Percentiles rank a stretch among this genome's conserved stretches.
Evolutionary conservation across 1,284 basidiomycete species (phyloP).

Genomic region (Irpex sp.): DNA sequence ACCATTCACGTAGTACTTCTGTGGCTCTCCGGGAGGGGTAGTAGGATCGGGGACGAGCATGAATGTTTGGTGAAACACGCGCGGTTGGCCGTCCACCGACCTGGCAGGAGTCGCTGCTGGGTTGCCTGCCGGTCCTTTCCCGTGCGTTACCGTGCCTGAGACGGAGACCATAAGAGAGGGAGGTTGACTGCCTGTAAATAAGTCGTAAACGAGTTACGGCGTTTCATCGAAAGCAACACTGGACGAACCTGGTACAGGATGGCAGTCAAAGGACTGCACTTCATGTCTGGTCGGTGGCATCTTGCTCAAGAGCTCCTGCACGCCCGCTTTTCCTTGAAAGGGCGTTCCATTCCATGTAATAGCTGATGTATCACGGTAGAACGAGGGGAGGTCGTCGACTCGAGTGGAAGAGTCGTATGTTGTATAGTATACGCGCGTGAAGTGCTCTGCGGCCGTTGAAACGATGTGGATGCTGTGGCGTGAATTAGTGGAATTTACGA

Average conservation of each 20-base stretch:
- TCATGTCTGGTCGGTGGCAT: constrained; percentile 80
- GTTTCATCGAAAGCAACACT: background rate
- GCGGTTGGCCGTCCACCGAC: constrained; percentile 69
- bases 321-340: constrained; percentile 63
- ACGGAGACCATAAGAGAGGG: constrained; percentile 77
- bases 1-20: constrained; percentile 75
- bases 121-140: constrained; percentile 53
- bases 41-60: constrained; percentile 75
- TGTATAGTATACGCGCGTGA: constrained; percentile 73
- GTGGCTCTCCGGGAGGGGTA: constrained; percentile 64
- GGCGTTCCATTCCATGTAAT: constrained; percentile 86
- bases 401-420: constrained; percentile 75
- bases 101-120: constrained; percentile 46
- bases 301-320: constrained; percentile 59
- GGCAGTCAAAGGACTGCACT: constrained; percentile 82
- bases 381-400: constrained; percentile 65
- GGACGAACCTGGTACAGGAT: constrained; percentile 74
- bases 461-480: constrained; percentile 72
- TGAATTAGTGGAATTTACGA: background rate
- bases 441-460: constrained; percentile 74
- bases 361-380: constrained; percentile 73
- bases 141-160: constrained; percentile 75
- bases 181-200: constrained; percentile 52
- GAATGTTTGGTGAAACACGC: constrained; percentile 84
- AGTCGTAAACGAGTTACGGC: background rate